Evolutionary conservation across 1,284 basidiomycete genomes (phyloP).

Genomic region (Schizopora paradoxa): DNA sequence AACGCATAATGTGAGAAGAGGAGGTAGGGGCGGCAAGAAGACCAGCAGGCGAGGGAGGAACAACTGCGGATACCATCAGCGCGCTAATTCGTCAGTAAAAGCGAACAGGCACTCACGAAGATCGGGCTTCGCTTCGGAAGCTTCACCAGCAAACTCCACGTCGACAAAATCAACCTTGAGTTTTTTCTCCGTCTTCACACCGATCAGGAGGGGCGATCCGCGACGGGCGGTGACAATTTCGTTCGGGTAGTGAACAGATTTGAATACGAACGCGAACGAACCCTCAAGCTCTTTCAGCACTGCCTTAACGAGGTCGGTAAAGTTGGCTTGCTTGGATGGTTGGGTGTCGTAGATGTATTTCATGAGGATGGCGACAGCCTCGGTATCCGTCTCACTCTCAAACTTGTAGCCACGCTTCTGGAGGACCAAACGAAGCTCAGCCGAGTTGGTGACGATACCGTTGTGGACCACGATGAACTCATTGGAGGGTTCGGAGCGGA

Average conservation of each 20-base stretch:
- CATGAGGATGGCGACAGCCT: constrained; percentile 92
- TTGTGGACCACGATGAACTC: constrained; percentile 98
- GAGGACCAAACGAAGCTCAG: constrained; percentile 87
- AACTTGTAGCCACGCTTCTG: constrained; percentile 96
- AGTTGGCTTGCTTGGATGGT: constrained; percentile 82
- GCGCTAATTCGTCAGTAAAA: not conserved
- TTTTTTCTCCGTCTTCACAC: constrained; percentile 99
- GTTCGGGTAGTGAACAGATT: constrained; percentile 93
- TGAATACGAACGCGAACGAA: constrained; percentile 99
- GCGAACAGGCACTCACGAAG: constrained; percentile 42
- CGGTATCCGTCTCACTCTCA: constrained; percentile 96
- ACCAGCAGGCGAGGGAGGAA: constrained; percentile 45
- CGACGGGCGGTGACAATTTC: constrained; percentile 95
- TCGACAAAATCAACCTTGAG: constrained; percentile 99
- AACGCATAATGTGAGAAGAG: constrained; percentile 84
- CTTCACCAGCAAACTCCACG: constrained; percentile 85
- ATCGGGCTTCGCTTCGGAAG: constrained; percentile 55
- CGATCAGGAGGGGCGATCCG: constrained; percentile 94
- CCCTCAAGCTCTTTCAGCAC: constrained; percentile 98
- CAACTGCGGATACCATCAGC: constrained; percentile 31
- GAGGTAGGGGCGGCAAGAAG: constrained; percentile 74
- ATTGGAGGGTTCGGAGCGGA: constrained; percentile 75
- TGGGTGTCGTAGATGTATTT: constrained; percentile 98
- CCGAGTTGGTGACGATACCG: constrained; percentile 96
- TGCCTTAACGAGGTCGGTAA: constrained; percentile 91